Base-by-base conservation (phyloP, 192 early-diverging fungal species). In the Coemansia aciculifera region DNA sequence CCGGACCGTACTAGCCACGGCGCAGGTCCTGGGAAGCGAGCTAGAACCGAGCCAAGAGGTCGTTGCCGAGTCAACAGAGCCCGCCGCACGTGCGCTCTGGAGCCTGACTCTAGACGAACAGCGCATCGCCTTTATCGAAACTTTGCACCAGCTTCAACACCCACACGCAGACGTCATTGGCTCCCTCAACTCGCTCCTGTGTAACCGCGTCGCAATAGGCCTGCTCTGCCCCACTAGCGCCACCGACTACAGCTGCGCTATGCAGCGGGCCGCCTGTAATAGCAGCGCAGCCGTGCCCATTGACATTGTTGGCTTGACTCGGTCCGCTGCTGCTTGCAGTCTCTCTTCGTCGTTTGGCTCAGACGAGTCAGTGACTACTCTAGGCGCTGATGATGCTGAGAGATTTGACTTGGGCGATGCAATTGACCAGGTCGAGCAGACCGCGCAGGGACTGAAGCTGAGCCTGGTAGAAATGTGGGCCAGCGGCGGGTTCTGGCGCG, bases 261-360 rank as follows among this genome's bases (percentile, higher is more conserved):
- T 60, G 59, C 57, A 38, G 56, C 24, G 57, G 6, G 21, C 29
- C 8, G 34, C 29, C 9, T 24, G 34, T 12, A 37, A 19, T 40
- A 17, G 29, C 21, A 12, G 21, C 32, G 43, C 34, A 39, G 51
- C 40, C 42, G 17, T 40, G 37, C 68, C 68, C 15, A 69, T 63
- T 11, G 57, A 19, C 44, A 62, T 68, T 32, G 46, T 21, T 36
- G 32, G 17, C 34, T 36, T 36, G 36, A 38, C 59, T n/a, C 36
- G 59, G 39, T 36, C 23, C n/a, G 43, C 11, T 37, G 38, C 54
- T 7, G 60, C 36, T 24, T 32, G 48, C 52, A 66, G 49, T 52
- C 64, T 79, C 27, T 67, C 77, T 19, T 76, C 79, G 44, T 81
- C 79, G 40, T 67, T 76, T 27, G 59, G 48, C 39, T 81, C 79